phyloP scores from a whole-genome alignment of 768 basidiomycete species.

The Leccinum disarticulatum region DNA sequence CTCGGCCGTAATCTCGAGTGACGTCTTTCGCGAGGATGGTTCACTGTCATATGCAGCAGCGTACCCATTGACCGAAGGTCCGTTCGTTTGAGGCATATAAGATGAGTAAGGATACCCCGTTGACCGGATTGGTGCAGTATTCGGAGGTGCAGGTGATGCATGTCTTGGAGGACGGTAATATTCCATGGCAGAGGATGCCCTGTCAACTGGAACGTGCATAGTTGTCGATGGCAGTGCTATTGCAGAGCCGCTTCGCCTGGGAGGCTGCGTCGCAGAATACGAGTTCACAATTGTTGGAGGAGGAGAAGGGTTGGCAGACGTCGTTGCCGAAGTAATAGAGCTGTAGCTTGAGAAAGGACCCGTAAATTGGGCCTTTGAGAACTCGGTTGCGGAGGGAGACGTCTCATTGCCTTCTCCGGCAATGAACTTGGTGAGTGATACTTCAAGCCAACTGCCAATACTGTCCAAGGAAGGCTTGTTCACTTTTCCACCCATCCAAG shows the following conservation, averaged over 20 bases:
- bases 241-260: conserved; percentile 67
- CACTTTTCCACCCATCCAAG: conserved; percentile 87
- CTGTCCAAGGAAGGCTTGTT: conserved; percentile 90
- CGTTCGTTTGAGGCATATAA: conserved; percentile 26
- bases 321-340: conserved; percentile 80
- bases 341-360: conserved; percentile 95
- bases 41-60: conserved; percentile 34
- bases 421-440: conserved; percentile 90
- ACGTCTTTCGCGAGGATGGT: conserved; percentile 26
- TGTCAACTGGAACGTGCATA: conserved; percentile 56
- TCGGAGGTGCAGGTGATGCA: conserved; percentile 53
- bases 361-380: conserved; percentile 40
- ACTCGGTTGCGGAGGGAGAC: conserved; percentile 36
- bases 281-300: conserved; percentile 53
- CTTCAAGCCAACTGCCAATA: conserved; percentile 90
- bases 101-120: conserved; percentile 28
- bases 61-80: conserved; percentile 39
- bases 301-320: conserved; percentile 76
- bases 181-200: conserved; percentile 79
- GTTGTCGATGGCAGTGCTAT: conserved; percentile 54
- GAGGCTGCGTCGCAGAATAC: conserved; percentile 39
- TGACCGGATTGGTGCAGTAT: conserved; percentile 52
- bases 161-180: conserved; percentile 53
- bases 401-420: conserved; percentile 79
- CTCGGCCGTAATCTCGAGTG: conserved; percentile 33